Conservation (phyloP, 306 rosid genomes). For the Medicago ruthenica region DNA sequence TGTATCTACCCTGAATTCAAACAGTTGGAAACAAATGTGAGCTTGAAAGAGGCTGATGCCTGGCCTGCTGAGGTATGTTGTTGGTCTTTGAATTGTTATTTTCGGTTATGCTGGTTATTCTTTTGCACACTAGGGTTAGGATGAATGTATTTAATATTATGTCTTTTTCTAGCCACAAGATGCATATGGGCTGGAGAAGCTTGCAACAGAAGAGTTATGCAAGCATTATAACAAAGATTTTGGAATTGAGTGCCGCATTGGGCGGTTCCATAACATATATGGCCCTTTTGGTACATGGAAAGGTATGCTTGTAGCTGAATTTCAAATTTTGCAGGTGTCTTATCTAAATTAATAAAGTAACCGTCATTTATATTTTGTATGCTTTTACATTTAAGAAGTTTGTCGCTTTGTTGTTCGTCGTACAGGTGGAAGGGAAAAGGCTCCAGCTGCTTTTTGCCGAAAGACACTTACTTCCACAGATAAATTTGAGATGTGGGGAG, state of each 20-base stretch:
- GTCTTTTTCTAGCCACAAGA: conserved; percentile 83
- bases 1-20: conserved; percentile 98
- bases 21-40: conserved; percentile 93
- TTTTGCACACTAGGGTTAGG: conserved; percentile 13
- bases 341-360: not conserved
- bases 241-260: conserved; percentile 92
- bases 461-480: conserved; percentile 78
- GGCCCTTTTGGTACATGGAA: conserved; percentile 99
- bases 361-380: conserved; percentile 10
- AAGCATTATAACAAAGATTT: conserved; percentile 95
- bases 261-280: conserved; percentile 96
- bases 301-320: conserved; percentile 55
- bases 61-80: conserved; percentile 99
- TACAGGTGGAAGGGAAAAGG: conserved; percentile 98
- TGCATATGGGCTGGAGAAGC: conserved; percentile 99
- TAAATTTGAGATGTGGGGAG: conserved; percentile 99
- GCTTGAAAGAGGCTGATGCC: conserved; percentile 98
- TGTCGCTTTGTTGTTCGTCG: conserved; percentile 34
- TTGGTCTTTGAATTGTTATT: conserved; percentile 24
- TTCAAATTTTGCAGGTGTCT: not conserved
- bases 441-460: conserved; percentile 98
- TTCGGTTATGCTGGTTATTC: conserved; percentile 17
- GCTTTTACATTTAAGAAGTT: conserved; percentile 34
- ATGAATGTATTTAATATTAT: conserved; percentile 29
- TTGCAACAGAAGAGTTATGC: conserved; percentile 98